Percentiles rank a stretch among this genome's conserved stretches.
Evolutionary conservation across 1,284 basidiomycete genomes (phyloP).

Genomic region (Trichosporon coremiiforme): DNA sequence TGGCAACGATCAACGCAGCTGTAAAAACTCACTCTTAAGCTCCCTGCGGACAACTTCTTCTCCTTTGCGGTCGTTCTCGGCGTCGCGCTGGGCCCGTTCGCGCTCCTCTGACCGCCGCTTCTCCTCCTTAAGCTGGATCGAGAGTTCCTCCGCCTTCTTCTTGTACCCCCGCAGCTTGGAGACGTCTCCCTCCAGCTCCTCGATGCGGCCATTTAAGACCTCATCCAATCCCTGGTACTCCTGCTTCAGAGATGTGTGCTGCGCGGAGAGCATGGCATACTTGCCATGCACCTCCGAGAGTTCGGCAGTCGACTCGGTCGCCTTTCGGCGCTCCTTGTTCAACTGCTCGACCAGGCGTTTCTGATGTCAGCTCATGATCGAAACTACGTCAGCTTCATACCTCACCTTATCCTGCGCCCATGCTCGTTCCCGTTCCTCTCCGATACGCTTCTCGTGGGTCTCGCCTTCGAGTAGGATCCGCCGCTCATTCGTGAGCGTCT

Average conservation of each 20-base stretch:
- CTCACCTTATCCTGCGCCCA: slow-evolving; percentile 45
- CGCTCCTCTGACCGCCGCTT: slow-evolving; percentile 38
- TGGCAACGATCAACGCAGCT: neutral
- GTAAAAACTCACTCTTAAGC: slow-evolving; percentile 43
- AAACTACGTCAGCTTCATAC: neutral
- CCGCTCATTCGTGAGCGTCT: slow-evolving; percentile 37
- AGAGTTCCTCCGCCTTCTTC: slow-evolving; percentile 42
- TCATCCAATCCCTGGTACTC: slow-evolving; percentile 35
- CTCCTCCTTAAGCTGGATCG: slow-evolving; percentile 51
- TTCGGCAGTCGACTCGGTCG: slow-evolving; percentile 20
- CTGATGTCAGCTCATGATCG: neutral
- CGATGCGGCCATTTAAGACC: slow-evolving; percentile 35
- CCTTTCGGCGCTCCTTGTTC: slow-evolving; percentile 3
- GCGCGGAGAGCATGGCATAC: slow-evolving; percentile 31
- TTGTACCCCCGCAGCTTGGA: slow-evolving; percentile 43
- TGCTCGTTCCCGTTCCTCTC: slow-evolving; percentile 36
- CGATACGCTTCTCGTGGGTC: slow-evolving; percentile 32
- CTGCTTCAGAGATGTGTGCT: slow-evolving; percentile 28
- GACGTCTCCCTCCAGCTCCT: slow-evolving; percentile 41
- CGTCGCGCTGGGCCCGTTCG: slow-evolving; percentile 31
- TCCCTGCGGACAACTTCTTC: slow-evolving; percentile 44
- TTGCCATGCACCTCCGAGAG: slow-evolving; percentile 32
- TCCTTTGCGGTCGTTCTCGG: slow-evolving; percentile 33
- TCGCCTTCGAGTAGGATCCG: slow-evolving; percentile 38
- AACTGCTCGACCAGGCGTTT: slow-evolving; percentile 11